These are phyloP conservation scores for Ceratobasidium sp. DNA, from an alignment of 1,284 basidiomycete genomes.

Conservation along the genomic window DNA sequence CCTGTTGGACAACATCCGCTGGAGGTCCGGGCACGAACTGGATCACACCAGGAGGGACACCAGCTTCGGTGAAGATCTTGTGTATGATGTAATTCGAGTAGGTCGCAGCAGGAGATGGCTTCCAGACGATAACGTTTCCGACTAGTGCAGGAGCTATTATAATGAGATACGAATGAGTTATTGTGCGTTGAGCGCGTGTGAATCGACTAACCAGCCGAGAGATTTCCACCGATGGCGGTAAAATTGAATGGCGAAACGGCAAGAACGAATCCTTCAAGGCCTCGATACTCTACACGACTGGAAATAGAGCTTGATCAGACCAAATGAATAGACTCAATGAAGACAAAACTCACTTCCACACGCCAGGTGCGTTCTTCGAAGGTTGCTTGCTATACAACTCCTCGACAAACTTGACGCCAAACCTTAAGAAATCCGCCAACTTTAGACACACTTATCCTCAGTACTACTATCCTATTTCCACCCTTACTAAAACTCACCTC, in stretches of 20 bases:
- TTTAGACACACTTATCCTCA: conserved; percentile 55
- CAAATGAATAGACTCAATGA: too few relatives aligned
- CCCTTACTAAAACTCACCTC: conserved; percentile 71
- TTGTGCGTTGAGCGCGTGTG: neutral
- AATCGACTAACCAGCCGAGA: conserved; percentile 73
- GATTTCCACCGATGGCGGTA: conserved; percentile 95
- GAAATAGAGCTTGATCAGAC: conserved; percentile 39
- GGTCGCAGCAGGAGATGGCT: conserved; percentile 94
- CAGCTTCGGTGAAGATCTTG: conserved; percentile 94
- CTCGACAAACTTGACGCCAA: conserved; percentile 96
- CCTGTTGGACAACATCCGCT: conserved; percentile 81
- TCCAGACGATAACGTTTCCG: conserved; percentile 97
- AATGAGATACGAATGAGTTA: conserved; percentile 22
- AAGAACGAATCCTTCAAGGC: conserved; percentile 96
- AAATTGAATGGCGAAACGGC: conserved; percentile 99
- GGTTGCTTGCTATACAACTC: conserved; percentile 95
- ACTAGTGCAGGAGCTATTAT: conserved; percentile 86
- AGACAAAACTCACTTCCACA: conserved; percentile 86
- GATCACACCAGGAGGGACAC: conserved; percentile 93
- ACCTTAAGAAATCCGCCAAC: conserved; percentile 95
- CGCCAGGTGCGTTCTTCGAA: conserved; percentile 83
- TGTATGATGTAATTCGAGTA: conserved; percentile 96
- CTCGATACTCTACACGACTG: conserved; percentile 94
- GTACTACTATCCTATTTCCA: neutral
- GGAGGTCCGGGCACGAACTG: conserved; percentile 95